These are phyloP conservation scores for Claviceps maximensis DNA, from an alignment of 2,329 filamentous ascomycete species.

Conservation along the genomic window DNA sequence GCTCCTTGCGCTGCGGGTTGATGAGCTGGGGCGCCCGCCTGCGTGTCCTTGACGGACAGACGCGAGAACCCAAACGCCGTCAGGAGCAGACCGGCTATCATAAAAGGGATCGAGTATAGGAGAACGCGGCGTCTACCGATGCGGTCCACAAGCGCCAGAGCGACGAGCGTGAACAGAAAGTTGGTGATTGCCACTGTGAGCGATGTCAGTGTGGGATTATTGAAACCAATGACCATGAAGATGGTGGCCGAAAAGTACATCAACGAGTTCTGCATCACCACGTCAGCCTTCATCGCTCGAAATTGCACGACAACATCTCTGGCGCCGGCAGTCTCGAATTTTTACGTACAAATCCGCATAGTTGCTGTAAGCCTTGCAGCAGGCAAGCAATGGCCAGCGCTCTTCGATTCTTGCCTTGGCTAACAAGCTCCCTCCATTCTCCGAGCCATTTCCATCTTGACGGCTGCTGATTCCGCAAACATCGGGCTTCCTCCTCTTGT, in stretches of 20 bases:
- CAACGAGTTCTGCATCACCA: conserved; percentile 52
- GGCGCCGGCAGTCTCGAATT: neutral
- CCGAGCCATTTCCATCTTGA: conserved; percentile 26
- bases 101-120: conserved; percentile 71
- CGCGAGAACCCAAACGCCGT: conserved; percentile 62
- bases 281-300: conserved; percentile 2
- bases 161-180: conserved; percentile 64
- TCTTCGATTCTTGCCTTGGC: conserved; percentile 51
- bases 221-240: conserved; percentile 65
- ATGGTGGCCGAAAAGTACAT: conserved; percentile 89
- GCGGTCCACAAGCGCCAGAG: conserved; percentile 63
- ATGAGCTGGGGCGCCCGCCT: conserved; percentile 4
- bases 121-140: conserved; percentile 70
- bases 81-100: conserved; percentile 58
- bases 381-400: conserved; percentile 77
- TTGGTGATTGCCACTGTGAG: conserved; percentile 74
- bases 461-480: conserved; percentile 18
- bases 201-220: conserved; percentile 65
- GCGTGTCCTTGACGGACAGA: conserved; percentile 31
- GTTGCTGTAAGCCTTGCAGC: conserved; percentile 75
- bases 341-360: conserved; percentile 64
- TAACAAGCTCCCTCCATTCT: conserved; percentile 40
- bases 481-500: conserved; percentile 47
- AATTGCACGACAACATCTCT: neutral
- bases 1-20: conserved; percentile 18